A percentile compares a stretch with the other conserved stretches of the same genome.
Evolutionary conservation across 176 grass and related monocot genomes (phyloP).

Genomic region (Oryza nivara): DNA sequence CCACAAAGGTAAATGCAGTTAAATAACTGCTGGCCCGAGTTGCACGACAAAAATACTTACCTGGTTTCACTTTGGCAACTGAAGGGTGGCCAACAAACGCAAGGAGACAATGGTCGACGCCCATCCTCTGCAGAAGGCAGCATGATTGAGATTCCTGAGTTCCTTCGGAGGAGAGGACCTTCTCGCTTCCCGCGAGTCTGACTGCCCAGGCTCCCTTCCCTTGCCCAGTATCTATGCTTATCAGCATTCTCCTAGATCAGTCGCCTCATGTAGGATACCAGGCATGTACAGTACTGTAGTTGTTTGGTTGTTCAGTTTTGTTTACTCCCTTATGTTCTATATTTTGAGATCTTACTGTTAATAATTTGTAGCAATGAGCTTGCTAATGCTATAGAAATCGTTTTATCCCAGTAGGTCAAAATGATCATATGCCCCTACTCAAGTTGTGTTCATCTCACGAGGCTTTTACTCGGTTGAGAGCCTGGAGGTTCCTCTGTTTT

Average conservation of each 20-base stretch:
- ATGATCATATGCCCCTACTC: background rate
- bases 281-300: slow-evolving; percentile 16
- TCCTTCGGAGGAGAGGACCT: slow-evolving; percentile 69
- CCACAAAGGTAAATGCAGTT: slow-evolving; percentile 55
- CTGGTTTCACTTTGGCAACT: slow-evolving; percentile 32
- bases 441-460: background rate
- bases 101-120: slow-evolving; percentile 52
- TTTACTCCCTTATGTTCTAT: background rate
- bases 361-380: slow-evolving; percentile 47
- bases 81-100: slow-evolving; percentile 60
- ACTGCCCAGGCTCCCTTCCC: slow-evolving; percentile 28
- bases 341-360: slow-evolving; percentile 7
- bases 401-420: background rate
- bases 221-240: slow-evolving; percentile 41
- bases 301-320: slow-evolving; percentile 25
- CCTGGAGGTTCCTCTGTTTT: background rate
- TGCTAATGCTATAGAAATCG: slow-evolving; percentile 35
- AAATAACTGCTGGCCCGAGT: background rate
- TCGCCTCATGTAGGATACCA: slow-evolving; percentile 42
- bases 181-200: slow-evolving; percentile 67
- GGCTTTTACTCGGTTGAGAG: background rate
- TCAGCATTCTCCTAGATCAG: slow-evolving; percentile 33
- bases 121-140: slow-evolving; percentile 54
- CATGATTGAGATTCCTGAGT: slow-evolving; percentile 78
- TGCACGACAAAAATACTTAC: background rate